A percentile compares a stretch with the other conserved stretches of the same genome.
These are phyloP conservation scores for Tetrapisispora pingtungensis DNA, from an alignment of 805 yeast genomes.

Conservation along the genomic window DNA sequence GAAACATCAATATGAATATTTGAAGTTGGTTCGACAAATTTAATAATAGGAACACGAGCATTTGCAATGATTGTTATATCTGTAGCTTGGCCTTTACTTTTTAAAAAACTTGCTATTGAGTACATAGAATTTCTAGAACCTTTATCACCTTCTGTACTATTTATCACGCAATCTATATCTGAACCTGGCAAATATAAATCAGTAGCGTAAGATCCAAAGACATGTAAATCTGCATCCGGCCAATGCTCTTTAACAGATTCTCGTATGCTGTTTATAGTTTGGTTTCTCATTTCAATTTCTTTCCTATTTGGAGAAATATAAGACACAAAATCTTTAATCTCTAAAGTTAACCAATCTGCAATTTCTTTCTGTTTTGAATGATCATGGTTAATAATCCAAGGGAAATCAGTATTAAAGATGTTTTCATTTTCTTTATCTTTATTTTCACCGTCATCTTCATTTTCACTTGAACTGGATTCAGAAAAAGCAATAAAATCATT, in stretches of 20 bases:
- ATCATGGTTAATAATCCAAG: constrained; percentile 74
- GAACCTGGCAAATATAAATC: constrained; percentile 93
- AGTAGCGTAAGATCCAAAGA: constrained; percentile 92
- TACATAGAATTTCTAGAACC: constrained; percentile 58
- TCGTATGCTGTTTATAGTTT: constrained; percentile 53
- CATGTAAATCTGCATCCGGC: constrained; percentile 71
- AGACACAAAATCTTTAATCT: constrained; percentile 72
- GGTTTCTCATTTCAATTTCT: constrained; percentile 61
- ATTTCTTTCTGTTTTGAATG: constrained; percentile 68
- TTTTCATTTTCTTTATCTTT: neutral
- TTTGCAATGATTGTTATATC: constrained; percentile 77
- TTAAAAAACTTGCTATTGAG: constrained; percentile 60
- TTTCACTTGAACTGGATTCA: constrained; percentile 23
- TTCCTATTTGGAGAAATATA: constrained; percentile 75
- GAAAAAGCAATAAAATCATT: constrained; percentile 36
- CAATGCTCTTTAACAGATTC: constrained; percentile 46
- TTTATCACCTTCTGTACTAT: constrained; percentile 47
- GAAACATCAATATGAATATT: constrained; percentile 79
- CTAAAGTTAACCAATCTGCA: constrained; percentile 79
- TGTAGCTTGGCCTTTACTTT: constrained; percentile 50
- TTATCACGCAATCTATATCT: constrained; percentile 86
- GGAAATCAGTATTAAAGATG: constrained; percentile 30
- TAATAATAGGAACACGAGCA: constrained; percentile 91
- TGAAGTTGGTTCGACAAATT: constrained; percentile 66
- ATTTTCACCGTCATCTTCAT: constrained; percentile 7